Evolutionary conservation across 1,284 basidiomycete genomes (phyloP).

Genomic region (Coniferiporia sulphurascens): DNA sequence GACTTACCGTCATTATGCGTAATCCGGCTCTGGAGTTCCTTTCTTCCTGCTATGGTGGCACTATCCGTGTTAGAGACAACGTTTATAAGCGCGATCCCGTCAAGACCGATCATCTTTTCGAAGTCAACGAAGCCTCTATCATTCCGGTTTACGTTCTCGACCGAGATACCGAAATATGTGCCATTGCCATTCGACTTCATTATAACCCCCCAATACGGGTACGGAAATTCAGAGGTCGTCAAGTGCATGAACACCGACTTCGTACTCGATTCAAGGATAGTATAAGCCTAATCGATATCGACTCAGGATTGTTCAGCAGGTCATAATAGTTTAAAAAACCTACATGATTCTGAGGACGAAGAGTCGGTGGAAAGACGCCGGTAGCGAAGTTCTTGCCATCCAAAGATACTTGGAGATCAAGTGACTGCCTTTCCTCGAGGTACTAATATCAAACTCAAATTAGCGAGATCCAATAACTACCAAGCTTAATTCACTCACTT

Average conservation of each 20-base stretch:
- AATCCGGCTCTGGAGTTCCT: conserved; percentile 82
- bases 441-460: conserved; percentile 40
- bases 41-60: conserved; percentile 68
- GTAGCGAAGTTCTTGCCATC: conserved; percentile 83
- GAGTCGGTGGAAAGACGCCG: conserved; percentile 85
- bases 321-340: conserved; percentile 25
- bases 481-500: conserved; percentile 46
- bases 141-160: conserved; percentile 90
- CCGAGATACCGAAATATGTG: conserved; percentile 87
- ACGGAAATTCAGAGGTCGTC: conserved; percentile 77
- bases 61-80: conserved; percentile 80
- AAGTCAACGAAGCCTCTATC: conserved; percentile 90
- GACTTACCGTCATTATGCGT: conserved; percentile 91
- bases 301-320: background rate
- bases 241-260: conserved; percentile 93
- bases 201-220: conserved; percentile 85
- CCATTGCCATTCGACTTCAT: conserved; percentile 98
- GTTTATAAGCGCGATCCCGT: conserved; percentile 94
- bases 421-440: conserved; percentile 48
- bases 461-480: background rate
- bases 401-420: conserved; percentile 88
- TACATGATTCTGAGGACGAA: conserved; percentile 85
- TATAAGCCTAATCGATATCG: conserved; percentile 64
- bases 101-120: conserved; percentile 95
- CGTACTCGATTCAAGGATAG: conserved; percentile 91